A percentile compares a stretch with the other conserved stretches of the same genome.
These are phyloP conservation scores for Hypoxylon rubiginosum DNA, from an alignment of 2,329 filamentous ascomycete genomes.

Conservation along the genomic window DNA sequence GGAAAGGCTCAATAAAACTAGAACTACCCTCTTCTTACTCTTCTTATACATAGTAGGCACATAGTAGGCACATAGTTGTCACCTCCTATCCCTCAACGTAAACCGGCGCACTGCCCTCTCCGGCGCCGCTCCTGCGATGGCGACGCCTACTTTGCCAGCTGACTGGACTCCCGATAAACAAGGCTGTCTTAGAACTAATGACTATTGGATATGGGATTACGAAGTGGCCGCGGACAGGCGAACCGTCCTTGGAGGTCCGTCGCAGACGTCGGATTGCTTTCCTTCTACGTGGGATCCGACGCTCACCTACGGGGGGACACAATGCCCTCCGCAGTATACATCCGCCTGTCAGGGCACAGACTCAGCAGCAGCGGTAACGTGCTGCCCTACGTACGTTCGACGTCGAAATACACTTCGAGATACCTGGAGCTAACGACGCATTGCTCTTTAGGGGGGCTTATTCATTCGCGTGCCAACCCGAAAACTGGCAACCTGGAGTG, in stretches of 20 bases:
- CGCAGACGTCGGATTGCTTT: constrained; percentile 45
- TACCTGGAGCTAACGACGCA: neutral
- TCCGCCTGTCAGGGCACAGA: constrained; percentile 37
- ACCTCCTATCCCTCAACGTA: neutral
- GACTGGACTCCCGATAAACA: constrained; percentile 29
- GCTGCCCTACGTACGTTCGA: constrained; percentile 42
- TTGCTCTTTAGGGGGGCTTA: constrained; percentile 10
- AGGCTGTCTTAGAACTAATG: constrained; percentile 38
- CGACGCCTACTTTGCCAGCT: constrained; percentile 36
- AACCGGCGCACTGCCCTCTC: neutral
- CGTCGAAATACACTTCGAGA: neutral
- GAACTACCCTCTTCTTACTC: neutral
- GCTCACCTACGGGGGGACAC: constrained; percentile 38
- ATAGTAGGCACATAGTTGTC: neutral
- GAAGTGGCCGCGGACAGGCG: constrained; percentile 22
- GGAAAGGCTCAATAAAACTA: neutral
- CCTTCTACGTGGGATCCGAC: constrained; percentile 37
- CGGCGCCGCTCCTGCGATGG: constrained; percentile 19
- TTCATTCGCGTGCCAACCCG: constrained; percentile 28
- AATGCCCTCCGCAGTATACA: constrained; percentile 44
- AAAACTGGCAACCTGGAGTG: neutral
- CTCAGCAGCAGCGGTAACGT: constrained; percentile 38
- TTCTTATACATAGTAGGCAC: no score
- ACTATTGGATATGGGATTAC: constrained; percentile 47
- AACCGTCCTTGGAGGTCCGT: constrained; percentile 45